phyloP scores from a whole-genome alignment of 1,284 basidiomycete genomes.

The Termitomyces sp. region DNA sequence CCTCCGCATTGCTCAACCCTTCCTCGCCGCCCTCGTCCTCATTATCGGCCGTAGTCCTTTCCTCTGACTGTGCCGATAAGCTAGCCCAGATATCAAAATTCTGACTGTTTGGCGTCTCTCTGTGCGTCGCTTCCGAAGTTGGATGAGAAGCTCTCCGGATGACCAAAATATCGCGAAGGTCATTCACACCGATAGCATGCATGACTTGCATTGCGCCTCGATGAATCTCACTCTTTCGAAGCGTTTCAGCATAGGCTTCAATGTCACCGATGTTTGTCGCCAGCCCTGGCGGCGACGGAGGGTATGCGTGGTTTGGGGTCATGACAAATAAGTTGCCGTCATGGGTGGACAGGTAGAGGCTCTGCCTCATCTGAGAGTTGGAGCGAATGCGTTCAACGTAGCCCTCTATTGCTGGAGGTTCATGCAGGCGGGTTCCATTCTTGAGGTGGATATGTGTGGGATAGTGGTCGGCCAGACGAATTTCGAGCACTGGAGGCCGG shows the following conservation, averaged over 20 bases:
- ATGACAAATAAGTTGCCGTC: slow-evolving; percentile 70
- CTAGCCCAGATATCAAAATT: slow-evolving; percentile 36
- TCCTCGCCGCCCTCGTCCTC: slow-evolving; percentile 68
- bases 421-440: slow-evolving; percentile 51
- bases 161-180: slow-evolving; percentile 59
- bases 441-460: slow-evolving; percentile 50
- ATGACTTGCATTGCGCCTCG: slow-evolving; percentile 66
- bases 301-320: slow-evolving; percentile 47
- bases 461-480: slow-evolving; percentile 65
- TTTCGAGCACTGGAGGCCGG: slow-evolving; percentile 58
- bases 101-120: slow-evolving; percentile 26
- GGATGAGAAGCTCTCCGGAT: slow-evolving; percentile 61
- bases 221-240: slow-evolving; percentile 49
- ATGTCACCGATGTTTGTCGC: slow-evolving; percentile 23
- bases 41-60: slow-evolving; percentile 42
- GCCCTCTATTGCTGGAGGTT: slow-evolving; percentile 77
- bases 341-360: slow-evolving; percentile 69
- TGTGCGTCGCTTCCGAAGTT: slow-evolving; percentile 32
- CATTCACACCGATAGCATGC: slow-evolving; percentile 59
- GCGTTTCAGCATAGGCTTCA: slow-evolving; percentile 29
- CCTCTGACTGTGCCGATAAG: slow-evolving; percentile 34
- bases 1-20: slow-evolving; percentile 35
- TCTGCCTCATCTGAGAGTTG: slow-evolving; percentile 53
- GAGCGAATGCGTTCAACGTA: slow-evolving; percentile 71
- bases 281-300: slow-evolving; percentile 64